Conservation (phyloP, 441 rosid species). For the Gossypium davidsonii region DNA sequence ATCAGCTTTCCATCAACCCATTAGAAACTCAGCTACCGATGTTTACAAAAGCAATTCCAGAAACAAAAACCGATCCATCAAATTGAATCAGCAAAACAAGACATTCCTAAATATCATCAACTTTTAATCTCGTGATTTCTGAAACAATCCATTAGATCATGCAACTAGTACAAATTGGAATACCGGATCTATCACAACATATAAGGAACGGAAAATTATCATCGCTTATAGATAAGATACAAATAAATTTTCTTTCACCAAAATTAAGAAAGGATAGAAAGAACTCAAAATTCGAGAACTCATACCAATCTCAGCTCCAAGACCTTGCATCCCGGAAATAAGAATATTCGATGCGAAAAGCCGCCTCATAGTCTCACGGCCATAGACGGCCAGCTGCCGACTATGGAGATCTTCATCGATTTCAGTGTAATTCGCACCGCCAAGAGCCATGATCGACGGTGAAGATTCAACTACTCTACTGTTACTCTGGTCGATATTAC, state of each 20-base stretch:
- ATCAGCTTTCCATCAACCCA: not conserved
- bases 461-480: conserved; percentile 18
- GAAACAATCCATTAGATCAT: not conserved
- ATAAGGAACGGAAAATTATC: not conserved
- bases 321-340: conserved; percentile 84
- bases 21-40: not conserved
- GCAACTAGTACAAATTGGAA: not conserved
- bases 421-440: conserved; percentile 45
- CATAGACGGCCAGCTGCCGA: conserved; percentile 94
- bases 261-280: not conserved
- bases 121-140: not conserved
- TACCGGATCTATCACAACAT: not conserved
- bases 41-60: not conserved
- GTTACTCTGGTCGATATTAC: conserved; percentile 8
- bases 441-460: conserved; percentile 41
- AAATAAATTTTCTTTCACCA: not conserved
- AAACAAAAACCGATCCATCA: not conserved
- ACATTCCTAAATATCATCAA: not conserved
- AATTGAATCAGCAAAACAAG: not conserved
- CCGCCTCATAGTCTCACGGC: conserved; percentile 92
- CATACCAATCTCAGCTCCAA: conserved; percentile 92
- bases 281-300: not conserved
- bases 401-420: conserved; percentile 97
- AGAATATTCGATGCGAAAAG: conserved; percentile 83
- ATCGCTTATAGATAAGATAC: not conserved